Evolutionary conservation across 1,284 basidiomycete species (phyloP), one percentile per base, ranked within the genome.

Genomic region (Filobasidium uniguttulatum): DNA sequence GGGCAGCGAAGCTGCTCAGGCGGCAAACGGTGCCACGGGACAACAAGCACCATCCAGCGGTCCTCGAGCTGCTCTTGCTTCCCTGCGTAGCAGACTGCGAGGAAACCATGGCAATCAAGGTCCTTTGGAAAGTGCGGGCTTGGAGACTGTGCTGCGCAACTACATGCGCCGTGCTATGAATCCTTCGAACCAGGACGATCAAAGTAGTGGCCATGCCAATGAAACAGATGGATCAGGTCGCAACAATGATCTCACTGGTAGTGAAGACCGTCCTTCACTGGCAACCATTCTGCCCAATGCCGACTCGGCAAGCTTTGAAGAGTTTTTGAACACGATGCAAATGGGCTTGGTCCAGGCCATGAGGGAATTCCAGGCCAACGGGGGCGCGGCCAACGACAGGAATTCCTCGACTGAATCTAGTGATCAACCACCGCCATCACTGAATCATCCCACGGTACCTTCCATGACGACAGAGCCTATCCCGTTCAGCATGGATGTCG

Each of bases 301-400:
- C n/a, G 56, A 52, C 19, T 45, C 55, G 20, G 44, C 57, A 3
- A 54, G 51, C 38, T 69, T 70, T 40, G 63, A 67, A 43, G 52
- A 53, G 25, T 70, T 70, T 50, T 53, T 70, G 31, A 61, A 64
- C 23, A 56, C 55, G 0, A 54, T 70, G 14, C 66, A 68, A 48
- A 56, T 49, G 14, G 64, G 65, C 44, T 50, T 70, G 2, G 58
- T 67, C 15, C 59, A 56, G 2, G 62, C 66, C 4, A 56, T 70
- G 3, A 56, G 65, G 25, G 61, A 58, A 25, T 68, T 62, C 53
- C 60, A 35, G 10, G 46, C n/a, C n/a, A n/a, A n/a, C n/a, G n/a
- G 38, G 4, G 54, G 46, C 3, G 48, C 34, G 15, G 51, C 48
- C 3, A 50, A 52, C 2, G 53, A 45, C 29, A 20, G n/a, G 30